Conservation (phyloP, 139 green algal species). For the Yamagishiella unicocca region DNA sequence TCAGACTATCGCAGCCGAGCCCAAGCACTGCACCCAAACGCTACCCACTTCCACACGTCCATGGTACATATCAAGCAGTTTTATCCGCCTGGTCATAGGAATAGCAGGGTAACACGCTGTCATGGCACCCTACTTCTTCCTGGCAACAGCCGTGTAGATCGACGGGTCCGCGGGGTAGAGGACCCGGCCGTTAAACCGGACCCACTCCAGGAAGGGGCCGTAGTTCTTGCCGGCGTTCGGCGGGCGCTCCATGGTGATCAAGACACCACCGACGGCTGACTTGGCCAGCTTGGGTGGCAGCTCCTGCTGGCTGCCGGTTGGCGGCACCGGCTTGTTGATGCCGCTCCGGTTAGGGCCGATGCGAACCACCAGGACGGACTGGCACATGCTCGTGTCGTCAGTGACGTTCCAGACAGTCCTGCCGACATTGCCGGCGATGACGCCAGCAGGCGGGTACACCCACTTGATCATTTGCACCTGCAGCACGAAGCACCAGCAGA, state of each 20-base stretch:
- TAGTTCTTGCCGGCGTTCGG: not conserved
- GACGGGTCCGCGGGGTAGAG: not conserved
- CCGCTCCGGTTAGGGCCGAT: not conserved
- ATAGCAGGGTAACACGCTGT: no score
- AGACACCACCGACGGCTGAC: not conserved
- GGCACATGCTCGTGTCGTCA: constrained; percentile 11
- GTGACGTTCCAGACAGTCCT: constrained; percentile 6
- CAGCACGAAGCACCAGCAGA: no score
- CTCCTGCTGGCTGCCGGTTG: not conserved
- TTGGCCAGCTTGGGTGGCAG: not conserved
- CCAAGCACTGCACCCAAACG: no score
- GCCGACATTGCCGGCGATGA: not conserved
- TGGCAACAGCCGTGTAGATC: not conserved
- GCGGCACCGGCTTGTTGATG: constrained; percentile 20
- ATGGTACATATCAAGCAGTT: no score
- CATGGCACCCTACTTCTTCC: no score
- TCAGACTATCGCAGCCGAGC: no score
- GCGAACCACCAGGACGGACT: constrained; percentile 14
- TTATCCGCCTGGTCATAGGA: no score
- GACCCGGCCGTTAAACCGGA: constrained; percentile 5
- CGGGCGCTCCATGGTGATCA: not conserved
- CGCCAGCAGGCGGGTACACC: constrained; percentile 2
- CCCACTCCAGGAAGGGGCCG: constrained; percentile 34
- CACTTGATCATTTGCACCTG: constrained; percentile 24
- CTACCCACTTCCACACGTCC: no score